Conservation (phyloP, 116 monocot species). For the Cymodocea nodosa region DNA sequence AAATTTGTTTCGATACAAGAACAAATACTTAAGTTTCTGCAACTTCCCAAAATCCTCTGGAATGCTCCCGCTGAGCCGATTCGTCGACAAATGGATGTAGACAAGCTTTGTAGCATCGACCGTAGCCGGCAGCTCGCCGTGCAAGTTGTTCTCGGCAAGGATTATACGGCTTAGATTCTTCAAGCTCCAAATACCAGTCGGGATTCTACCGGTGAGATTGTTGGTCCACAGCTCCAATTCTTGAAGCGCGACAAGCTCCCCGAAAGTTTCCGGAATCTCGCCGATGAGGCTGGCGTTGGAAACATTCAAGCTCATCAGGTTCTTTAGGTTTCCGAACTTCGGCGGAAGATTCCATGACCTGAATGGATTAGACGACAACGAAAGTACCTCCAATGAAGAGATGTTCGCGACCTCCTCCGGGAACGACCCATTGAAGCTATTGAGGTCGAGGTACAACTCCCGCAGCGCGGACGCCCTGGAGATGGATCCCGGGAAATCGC, state of each 20-base stretch:
- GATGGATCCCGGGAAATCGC: slow-evolving; percentile 40
- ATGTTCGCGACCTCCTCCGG: slow-evolving; percentile 40
- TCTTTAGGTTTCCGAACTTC: slow-evolving; percentile 32
- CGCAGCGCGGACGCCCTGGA: slow-evolving; percentile 13
- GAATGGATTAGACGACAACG: slow-evolving; percentile 40
- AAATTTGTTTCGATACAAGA: slow-evolving; percentile 36
- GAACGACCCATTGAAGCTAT: slow-evolving; percentile 40
- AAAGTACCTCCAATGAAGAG: slow-evolving; percentile 19
- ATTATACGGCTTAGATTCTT: slow-evolving; percentile 23
- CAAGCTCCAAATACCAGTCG: slow-evolving; percentile 36
- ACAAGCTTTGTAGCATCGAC: slow-evolving; percentile 21
- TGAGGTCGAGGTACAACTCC: slow-evolving; percentile 32
- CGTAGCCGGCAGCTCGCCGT: slow-evolving; percentile 25
- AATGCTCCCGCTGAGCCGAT: slow-evolving; percentile 49
- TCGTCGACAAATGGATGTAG: slow-evolving; percentile 47
- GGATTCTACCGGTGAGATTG: slow-evolving; percentile 42
- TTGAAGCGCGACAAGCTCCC: slow-evolving; percentile 19
- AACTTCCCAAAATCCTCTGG: slow-evolving; percentile 34
- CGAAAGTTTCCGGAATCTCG: slow-evolving; percentile 33
- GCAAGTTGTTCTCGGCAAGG: slow-evolving; percentile 26
- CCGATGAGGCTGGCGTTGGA: slow-evolving; percentile 23
- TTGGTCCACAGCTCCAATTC: slow-evolving; percentile 32
- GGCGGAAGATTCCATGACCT: slow-evolving; percentile 23
- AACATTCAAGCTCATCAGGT: slow-evolving; percentile 26
- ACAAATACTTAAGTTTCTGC: slow-evolving; percentile 21